These are phyloP conservation scores for Cenchrus fungigraminus DNA, from an alignment of 176 grass and related monocot species.

Conservation along the genomic window DNA sequence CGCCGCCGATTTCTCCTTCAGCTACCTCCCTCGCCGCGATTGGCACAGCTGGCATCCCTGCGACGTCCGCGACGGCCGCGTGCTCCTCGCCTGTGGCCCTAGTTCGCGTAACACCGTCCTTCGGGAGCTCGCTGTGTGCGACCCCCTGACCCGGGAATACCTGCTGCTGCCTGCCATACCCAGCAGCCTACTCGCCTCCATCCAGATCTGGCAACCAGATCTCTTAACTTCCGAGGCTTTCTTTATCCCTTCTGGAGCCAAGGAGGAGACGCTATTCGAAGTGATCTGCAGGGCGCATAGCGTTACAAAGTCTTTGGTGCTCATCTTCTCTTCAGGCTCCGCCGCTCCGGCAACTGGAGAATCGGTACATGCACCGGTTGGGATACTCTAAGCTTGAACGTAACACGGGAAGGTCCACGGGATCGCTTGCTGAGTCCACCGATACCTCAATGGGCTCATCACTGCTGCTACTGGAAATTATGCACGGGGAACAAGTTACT, in stretches of 20 bases:
- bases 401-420: no score
- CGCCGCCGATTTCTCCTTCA: slow-evolving; percentile 25
- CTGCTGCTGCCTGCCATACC: not conserved
- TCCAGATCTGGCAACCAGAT: not conserved
- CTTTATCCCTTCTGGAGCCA: not conserved
- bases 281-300: not conserved
- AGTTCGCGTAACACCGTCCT: not conserved
- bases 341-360: not conserved
- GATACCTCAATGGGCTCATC: not conserved
- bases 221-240: not conserved
- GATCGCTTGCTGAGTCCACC: not conserved
- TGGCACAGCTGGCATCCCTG: not conserved
- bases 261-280: no score
- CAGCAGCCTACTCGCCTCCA: not conserved
- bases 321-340: not conserved
- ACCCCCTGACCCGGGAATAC: slow-evolving; percentile 1
- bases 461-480: not conserved
- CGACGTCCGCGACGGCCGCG: not conserved
- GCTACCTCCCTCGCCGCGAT: not conserved
- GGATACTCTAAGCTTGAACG: no score
- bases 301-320: not conserved
- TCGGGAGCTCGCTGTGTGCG: slow-evolving; percentile 2
- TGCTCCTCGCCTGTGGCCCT: not conserved
- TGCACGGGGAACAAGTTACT: not conserved
- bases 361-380: not conserved